Conservation (phyloP, 495 filamentous ascomycete genomes). For the Penicillium egyptiacum region DNA sequence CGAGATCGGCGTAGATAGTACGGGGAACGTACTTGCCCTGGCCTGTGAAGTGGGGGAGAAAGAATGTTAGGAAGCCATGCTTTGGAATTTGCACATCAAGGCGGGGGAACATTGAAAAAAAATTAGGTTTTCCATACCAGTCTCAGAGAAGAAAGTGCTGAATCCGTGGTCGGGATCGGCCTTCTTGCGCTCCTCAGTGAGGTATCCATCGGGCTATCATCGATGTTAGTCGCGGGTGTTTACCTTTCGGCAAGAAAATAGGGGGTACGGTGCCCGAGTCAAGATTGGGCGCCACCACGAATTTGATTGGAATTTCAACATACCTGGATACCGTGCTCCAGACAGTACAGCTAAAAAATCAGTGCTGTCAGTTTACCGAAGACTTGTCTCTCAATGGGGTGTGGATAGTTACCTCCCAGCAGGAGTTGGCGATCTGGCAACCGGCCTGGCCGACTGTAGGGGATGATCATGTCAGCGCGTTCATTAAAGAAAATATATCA, state of each 20-base stretch:
- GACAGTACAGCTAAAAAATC: conserved; percentile 84
- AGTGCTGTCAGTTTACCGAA: conserved; percentile 28
- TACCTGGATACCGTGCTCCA: conserved; percentile 99
- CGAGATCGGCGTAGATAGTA: conserved; percentile 99
- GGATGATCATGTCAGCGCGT: conserved; percentile 25
- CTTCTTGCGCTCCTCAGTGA: conserved; percentile 98
- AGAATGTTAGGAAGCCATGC: conserved; percentile 18
- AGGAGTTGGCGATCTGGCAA: conserved; percentile 99
- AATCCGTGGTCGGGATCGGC: conserved; percentile 94
- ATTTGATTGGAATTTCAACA: conserved; percentile 30
- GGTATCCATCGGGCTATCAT: conserved; percentile 89
- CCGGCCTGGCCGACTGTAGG: conserved; percentile 94
- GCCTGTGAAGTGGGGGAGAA: conserved; percentile 53
- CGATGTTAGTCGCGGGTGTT: conserved; percentile 26
- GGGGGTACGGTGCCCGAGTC: conserved; percentile 21
- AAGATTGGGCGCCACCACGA: conserved; percentile 20
- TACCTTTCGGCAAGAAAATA: conserved; percentile 21
- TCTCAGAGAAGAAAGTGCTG: conserved; percentile 99
- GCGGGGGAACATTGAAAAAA: conserved; percentile 12
- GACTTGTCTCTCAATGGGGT: conserved; percentile 15
- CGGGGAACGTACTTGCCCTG: conserved; percentile 98
- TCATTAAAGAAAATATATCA: conserved; percentile 21
- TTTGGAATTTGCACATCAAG: conserved; percentile 10
- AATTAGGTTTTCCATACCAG: conserved; percentile 59
- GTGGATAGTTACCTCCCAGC: conserved; percentile 83